Evolutionary conservation across 2,329 filamentous ascomycete genomes (phyloP), one percentile per base, ranked within the genome.

Genomic region (Drechslerella coelobrocha): DNA sequence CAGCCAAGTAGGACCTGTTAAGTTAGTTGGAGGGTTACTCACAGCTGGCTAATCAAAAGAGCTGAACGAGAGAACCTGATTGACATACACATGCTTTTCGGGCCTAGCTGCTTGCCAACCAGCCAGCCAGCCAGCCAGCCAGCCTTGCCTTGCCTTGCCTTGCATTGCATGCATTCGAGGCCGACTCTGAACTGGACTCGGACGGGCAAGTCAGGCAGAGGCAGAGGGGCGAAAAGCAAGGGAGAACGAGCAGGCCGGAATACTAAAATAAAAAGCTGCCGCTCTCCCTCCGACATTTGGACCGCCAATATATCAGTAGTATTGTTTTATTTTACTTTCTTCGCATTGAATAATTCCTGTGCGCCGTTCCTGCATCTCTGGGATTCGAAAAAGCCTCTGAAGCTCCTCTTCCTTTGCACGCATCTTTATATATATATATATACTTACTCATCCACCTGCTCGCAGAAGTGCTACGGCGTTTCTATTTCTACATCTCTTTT

Each of bases 271-370:
- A 45, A 45, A 45, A 45, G 41, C 41, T 19, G 41, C 41, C 41
- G 41, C 10, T 45, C 21, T 45, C 41, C 41, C 41, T 45, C 41
- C 41, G 41, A 9, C 41, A 17, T 45, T 45, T 45, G 41, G 10
- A 19, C 19, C 41, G 37, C n/a, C 14, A 19, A 8, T 45, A 9
- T 17, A 19, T 14, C 41, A 9, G 41, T 45, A n/a, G 41, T 45
- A 21, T 21, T 3, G 14, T 21, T 17, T 21, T 21, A 19, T 45
- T 45, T 45, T 19, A 3, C 5, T 19, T 45, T 8, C 8, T n/a
- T 21, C 17, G 41, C 37, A 45, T 45, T 41, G 37, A 45, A n/a
- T 45, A 19, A 45, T 45, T 45, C 41, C 41, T 17, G 41, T 45
- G 41, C 41, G 19, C 41, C 41, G 41, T 45, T 45, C 19, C 34